Evolutionary conservation across 768 basidiomycete genomes (phyloP).

Genomic region (Auricularia auricula-judae): DNA sequence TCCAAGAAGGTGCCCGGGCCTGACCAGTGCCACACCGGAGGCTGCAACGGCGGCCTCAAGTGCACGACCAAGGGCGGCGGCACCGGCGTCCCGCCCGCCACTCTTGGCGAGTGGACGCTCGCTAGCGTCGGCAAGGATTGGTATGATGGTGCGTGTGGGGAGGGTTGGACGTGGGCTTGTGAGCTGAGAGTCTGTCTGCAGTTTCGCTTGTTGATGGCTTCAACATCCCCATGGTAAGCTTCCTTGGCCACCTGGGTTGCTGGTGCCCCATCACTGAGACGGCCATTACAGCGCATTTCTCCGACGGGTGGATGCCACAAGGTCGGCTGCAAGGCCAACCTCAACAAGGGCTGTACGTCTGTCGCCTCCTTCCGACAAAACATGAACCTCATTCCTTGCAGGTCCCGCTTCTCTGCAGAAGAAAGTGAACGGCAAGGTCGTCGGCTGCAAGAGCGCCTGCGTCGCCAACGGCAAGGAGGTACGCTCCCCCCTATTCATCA

Average conservation of each 20-base stretch:
- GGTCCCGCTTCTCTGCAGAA: neutral
- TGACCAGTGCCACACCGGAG: slow-evolving; percentile 14
- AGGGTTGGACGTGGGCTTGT: neutral
- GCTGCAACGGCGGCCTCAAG: slow-evolving; percentile 18
- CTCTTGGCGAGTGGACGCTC: slow-evolving; percentile 60
- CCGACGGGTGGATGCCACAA: neutral
- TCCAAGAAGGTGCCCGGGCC: slow-evolving; percentile 9
- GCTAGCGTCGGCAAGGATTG: slow-evolving; percentile 31
- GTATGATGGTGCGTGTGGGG: slow-evolving; percentile 40
- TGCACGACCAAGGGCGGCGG: neutral
- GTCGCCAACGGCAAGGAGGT: neutral
- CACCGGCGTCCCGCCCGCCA: slow-evolving; percentile 49
- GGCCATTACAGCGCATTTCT: neutral
- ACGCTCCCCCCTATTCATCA: neutral
- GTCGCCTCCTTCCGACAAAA: neutral
- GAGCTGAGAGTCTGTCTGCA: slow-evolving; percentile 12
- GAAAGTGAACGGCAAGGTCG: slow-evolving; percentile 1
- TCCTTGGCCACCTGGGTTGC: neutral
- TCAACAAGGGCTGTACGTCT: neutral
- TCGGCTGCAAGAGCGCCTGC: neutral
- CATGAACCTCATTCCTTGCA: neutral
- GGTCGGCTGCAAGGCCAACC: neutral
- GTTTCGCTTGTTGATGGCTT: slow-evolving; percentile 58
- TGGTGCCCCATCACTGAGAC: neutral
- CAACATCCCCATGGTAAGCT: slow-evolving; percentile 37